Evolutionary conservation across 2,329 filamentous ascomycete genomes (phyloP).

Genomic region (Stemphylium vesicarium): DNA sequence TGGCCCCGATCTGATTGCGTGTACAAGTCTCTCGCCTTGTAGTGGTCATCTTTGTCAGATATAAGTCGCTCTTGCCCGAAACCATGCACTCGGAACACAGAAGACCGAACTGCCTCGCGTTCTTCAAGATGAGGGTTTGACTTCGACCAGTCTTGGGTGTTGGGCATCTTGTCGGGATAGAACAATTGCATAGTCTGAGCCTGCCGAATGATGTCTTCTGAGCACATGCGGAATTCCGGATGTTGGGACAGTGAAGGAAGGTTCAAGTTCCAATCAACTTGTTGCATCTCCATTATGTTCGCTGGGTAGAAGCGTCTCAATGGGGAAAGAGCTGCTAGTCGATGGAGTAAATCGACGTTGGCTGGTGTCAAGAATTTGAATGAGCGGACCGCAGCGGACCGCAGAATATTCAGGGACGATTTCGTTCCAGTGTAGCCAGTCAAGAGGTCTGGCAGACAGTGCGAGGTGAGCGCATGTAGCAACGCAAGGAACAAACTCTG

Average conservation of each 20-base stretch:
- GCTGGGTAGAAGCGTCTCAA: constrained; percentile 53
- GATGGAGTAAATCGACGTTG: constrained; percentile 25
- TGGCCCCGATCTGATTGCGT: constrained; percentile 8
- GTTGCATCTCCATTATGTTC: constrained; percentile 52
- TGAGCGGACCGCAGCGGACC: constrained; percentile 58
- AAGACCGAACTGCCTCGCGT: constrained; percentile 39
- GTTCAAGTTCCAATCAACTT: constrained; percentile 49
- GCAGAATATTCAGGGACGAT: constrained; percentile 57
- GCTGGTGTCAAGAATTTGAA: constrained; percentile 47
- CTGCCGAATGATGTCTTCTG: constrained; percentile 33
- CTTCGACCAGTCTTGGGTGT: constrained; percentile 5
- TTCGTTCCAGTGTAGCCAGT: constrained; percentile 62
- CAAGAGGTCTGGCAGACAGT: constrained; percentile 58
- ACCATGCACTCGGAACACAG: constrained; percentile 33
- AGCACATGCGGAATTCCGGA: constrained; percentile 25
- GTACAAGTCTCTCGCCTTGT: constrained; percentile 30
- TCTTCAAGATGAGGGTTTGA: constrained; percentile 25
- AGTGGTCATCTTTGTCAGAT: constrained; percentile 23
- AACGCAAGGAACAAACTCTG: constrained; percentile 60
- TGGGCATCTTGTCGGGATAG: constrained; percentile 33
- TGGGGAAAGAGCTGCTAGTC: constrained; percentile 46
- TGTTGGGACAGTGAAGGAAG: constrained; percentile 48
- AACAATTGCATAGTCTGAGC: constrained; percentile 22
- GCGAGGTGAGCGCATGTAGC: constrained; percentile 63
- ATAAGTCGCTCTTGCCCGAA: constrained; percentile 44